A percentile compares a stretch with the other conserved stretches of the same genome.
phyloP scores from a whole-genome alignment of 2,329 filamentous ascomycete species.

The Teratosphaeria gauchensis region DNA sequence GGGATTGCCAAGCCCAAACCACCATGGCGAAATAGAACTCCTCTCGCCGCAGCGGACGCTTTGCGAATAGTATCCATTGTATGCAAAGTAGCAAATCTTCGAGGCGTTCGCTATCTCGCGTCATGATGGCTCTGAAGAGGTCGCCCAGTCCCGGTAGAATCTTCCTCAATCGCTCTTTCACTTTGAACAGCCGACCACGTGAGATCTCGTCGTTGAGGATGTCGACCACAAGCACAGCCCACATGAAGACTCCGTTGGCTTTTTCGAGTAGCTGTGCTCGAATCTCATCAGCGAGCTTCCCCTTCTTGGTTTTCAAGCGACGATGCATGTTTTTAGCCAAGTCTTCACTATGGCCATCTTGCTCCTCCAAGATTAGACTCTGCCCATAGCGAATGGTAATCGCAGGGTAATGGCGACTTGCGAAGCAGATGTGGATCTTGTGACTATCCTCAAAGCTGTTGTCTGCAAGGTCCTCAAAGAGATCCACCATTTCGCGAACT shows the following conservation, averaged over 20 bases:
- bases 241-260: conserved; percentile 37
- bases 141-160: conserved; percentile 35
- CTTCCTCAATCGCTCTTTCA: too few relatives aligned
- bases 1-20: too few relatives aligned
- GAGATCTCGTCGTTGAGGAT: conserved; percentile 37
- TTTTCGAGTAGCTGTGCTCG: conserved; percentile 26
- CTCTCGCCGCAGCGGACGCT: conserved; percentile 30
- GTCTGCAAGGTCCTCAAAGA: conserved; percentile 30
- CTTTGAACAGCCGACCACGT: conserved; percentile 22
- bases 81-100: conserved; percentile 38
- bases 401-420: conserved; percentile 37
- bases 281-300: conserved; percentile 16
- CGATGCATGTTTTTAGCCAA: conserved; percentile 26
- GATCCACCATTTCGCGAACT: conserved; percentile 29
- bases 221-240: conserved; percentile 36
- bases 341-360: conserved; percentile 26
- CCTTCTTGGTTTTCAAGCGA: conserved; percentile 20
- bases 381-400: conserved; percentile 26
- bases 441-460: neutral
- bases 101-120: conserved; percentile 34
- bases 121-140: conserved; percentile 44
- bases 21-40: conserved; percentile 40
- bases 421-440: conserved; percentile 28
- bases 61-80: conserved; percentile 46
- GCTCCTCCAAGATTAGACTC: conserved; percentile 26